Base-by-base conservation (phyloP, 306 rosid species). In the Begonia masoniana region DNA sequence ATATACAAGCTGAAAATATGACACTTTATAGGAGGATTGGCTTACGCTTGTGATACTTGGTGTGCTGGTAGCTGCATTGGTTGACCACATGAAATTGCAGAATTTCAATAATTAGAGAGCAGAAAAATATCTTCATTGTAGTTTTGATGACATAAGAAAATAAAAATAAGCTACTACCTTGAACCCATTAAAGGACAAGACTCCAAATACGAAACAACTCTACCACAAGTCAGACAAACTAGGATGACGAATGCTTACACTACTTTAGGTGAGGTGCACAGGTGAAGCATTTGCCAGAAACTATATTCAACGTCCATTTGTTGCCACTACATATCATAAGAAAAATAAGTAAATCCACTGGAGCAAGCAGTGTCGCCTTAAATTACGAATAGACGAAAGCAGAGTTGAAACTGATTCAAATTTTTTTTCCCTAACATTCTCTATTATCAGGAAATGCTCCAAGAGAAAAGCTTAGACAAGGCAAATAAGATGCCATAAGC, bases 291-390 rank as follows among this genome's bases (percentile, higher is more conserved):
- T 92, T 92, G 99, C 99, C 99, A 92, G 66, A 92, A 92, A 7
- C 95, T 83, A 70, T 86, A 92, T 57, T 92, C 99, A 69, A 92
- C n/a, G 61, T 92, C 99, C 99, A 92, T 92, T 86, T 92, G 96
- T 74, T 79, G 96, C 99, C 99, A 92, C 99, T 92, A 62, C 68
- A 31, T 81, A 68, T 55, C 47, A 61, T 55, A 51, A 59, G 63
- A 19, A 19, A 41, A 15, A 41, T 41, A 51, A 12, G 23, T 15
- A 54, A 66, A 51, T 48, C 16, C 65, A 62, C 53, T 16, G 41
- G 63, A 61, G 54, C 49, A 36, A 68, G 36, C 35, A 49, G 12
- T 46, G 8, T 12, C 31, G 14, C 41, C 41, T 45, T 45, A 45
- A 10, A 45, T 2, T 45, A 45, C 49, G 14, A 45, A 45, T n/a